These are phyloP conservation scores for Plasmodium gonderi DNA, from an alignment of 169 alveolate genomes.

Conservation along the genomic window DNA sequence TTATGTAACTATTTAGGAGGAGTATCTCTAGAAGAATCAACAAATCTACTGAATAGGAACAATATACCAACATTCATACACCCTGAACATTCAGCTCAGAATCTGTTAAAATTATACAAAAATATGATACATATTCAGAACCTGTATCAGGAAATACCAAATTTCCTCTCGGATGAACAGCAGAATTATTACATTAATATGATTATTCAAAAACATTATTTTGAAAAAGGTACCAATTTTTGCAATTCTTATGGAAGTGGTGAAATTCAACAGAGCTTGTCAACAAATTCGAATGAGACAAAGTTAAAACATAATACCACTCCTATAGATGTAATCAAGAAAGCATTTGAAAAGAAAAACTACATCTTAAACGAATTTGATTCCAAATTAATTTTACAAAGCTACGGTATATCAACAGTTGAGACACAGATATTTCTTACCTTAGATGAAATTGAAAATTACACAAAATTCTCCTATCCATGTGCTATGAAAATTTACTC, in stretches of 20 bases:
- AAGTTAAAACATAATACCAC: not conserved
- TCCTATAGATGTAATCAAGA: constrained; percentile 49
- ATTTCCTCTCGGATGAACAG: not conserved
- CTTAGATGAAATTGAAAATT: constrained; percentile 52
- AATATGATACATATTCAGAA: constrained; percentile 51
- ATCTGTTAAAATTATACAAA: constrained; percentile 24
- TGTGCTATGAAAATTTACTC: constrained; percentile 82
- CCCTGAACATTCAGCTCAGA: constrained; percentile 81
- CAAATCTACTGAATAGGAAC: constrained; percentile 76
- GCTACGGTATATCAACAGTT: constrained; percentile 76
- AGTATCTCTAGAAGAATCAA: constrained; percentile 78
- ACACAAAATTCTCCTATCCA: constrained; percentile 46
- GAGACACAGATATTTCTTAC: constrained; percentile 55
- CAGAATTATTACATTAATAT: constrained; percentile 29
- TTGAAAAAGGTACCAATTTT: not conserved
- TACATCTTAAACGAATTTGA: constrained; percentile 75
- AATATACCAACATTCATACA: constrained; percentile 81
- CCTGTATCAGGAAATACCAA: constrained; percentile 37
- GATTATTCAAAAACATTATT: constrained; percentile 2
- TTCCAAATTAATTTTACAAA: constrained; percentile 74
- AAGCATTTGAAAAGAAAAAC: constrained; percentile 31
- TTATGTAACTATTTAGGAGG: constrained; percentile 84
- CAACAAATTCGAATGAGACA: too few relatives aligned
- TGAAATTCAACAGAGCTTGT: not conserved
- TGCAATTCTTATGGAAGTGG: not conserved